These are phyloP conservation scores for Diplotaxis tenuifolia DNA, from an alignment of 345 rosid genomes.

Conservation along the genomic window DNA sequence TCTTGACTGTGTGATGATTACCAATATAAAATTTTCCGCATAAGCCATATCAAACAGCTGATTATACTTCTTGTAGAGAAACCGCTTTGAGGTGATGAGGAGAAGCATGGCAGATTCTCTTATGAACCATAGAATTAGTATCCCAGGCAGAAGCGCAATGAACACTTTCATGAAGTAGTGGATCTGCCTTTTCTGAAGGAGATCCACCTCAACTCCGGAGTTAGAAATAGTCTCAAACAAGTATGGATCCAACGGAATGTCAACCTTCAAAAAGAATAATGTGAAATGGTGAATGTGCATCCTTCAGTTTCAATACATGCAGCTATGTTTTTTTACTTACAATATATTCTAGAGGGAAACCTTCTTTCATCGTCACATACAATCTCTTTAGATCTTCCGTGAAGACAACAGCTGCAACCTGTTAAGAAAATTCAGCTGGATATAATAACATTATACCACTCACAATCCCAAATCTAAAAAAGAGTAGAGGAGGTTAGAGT, in stretches of 20 bases:
- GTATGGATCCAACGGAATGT: constrained; percentile 90
- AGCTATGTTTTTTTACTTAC: constrained; percentile 52
- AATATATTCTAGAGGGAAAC: constrained; percentile 86
- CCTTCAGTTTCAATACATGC: constrained; percentile 9
- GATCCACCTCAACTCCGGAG: constrained; percentile 93
- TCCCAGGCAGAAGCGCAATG: constrained; percentile 75
- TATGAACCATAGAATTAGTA: constrained; percentile 75
- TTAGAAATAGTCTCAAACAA: constrained; percentile 79
- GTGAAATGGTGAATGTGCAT: constrained; percentile 23
- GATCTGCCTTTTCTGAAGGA: constrained; percentile 85
- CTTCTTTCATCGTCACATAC: constrained; percentile 93
- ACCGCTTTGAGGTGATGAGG: constrained; percentile 70
- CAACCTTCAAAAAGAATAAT: constrained; percentile 56
- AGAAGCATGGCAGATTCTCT: constrained; percentile 83
- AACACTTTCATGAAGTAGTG: constrained; percentile 88
- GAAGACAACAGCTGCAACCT: constrained; percentile 95
- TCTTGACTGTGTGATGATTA: constrained; percentile 36
- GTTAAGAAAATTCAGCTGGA: constrained; percentile 3
- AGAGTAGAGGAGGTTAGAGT: constrained; percentile 2
- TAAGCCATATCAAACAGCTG: constrained; percentile 90
- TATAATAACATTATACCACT: not conserved
- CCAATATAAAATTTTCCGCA: constrained; percentile 91
- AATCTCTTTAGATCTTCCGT: constrained; percentile 88
- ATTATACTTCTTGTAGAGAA: constrained; percentile 80
- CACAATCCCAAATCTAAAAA: not conserved